Evolutionary conservation across 1,139 yeast species (phyloP).

Genomic region (Candida labiduridarum): DNA sequence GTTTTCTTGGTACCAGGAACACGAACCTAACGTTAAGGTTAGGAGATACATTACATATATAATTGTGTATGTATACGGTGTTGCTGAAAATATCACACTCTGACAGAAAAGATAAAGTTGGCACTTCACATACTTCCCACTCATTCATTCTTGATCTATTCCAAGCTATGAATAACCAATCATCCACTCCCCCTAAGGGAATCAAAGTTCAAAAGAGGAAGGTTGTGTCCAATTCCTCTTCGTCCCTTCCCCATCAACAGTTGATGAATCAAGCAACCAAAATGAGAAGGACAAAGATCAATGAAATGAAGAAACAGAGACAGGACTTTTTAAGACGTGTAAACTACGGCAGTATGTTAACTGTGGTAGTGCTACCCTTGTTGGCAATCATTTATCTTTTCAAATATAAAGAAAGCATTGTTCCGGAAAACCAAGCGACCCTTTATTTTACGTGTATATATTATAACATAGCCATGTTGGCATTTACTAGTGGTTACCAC

Average conservation of each 20-base stretch:
- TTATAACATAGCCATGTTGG: constrained; percentile 40
- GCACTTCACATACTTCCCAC: too few species aligned
- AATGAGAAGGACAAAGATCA: constrained; percentile 19
- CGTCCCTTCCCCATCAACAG: constrained; percentile 9
- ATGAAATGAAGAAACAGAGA: constrained; percentile 32
- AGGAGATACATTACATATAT: too few species aligned
- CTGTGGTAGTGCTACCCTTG: constrained; percentile 37
- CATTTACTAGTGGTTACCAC: constrained; percentile 49
- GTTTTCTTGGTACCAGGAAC: too few species aligned
- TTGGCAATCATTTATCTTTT: constrained; percentile 27
- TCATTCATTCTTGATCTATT: too few species aligned
- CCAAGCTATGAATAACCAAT: not conserved
- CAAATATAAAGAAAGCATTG: constrained; percentile 18
- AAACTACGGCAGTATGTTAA: constrained; percentile 34
- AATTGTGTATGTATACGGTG: too few species aligned
- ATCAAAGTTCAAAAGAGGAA: constrained; percentile 25
- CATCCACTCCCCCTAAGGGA: constrained; percentile 2
- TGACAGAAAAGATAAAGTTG: too few species aligned
- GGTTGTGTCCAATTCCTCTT: constrained; percentile 10
- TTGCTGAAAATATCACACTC: too few species aligned
- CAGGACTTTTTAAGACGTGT: constrained; percentile 37
- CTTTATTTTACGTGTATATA: constrained; percentile 36
- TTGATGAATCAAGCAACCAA: constrained; percentile 16
- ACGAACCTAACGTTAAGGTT: too few species aligned
- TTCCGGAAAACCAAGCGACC: constrained; percentile 30